Base-by-base conservation (phyloP, 1,284 basidiomycete species). In the Rhodotorula sp. region DNA sequence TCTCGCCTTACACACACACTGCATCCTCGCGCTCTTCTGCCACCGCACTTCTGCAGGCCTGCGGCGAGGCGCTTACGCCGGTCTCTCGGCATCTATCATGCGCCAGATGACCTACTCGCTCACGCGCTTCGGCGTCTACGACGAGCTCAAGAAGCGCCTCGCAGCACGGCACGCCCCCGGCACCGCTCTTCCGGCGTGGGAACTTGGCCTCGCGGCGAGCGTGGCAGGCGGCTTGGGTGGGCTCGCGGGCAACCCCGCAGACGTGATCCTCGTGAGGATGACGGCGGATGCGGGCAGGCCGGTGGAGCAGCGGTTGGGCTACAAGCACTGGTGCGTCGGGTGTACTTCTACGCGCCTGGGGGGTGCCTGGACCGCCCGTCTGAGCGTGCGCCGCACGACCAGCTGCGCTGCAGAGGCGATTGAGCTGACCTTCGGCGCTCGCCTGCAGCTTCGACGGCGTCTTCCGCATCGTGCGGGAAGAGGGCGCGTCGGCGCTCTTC, bases 71-170 rank as follows among this genome's bases (percentile, higher is more conserved):
- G 77, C 76, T 54, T 79, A 79, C 64, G 73, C 78, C 78, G 93
- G 93, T 32, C 91, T 95, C 70, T 86, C 90, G 1, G 94, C 92
- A 44, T 95, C 93, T 41, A 90, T 92, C 87, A 83, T 95, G 79
- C 87, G 94, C 48, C 94, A 96, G 83, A 92, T 95, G 92, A 92
- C 89, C 60, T 95, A 95, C 83, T 94, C 91, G 58, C 85, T 95
- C 80, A 94, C 91, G 80, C 87, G 93, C 25, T 96, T 96, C 84
- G 94, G 92, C 86, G 91, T 91, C 34, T 95, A 95, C 82, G 93
- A 96, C 78, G 90, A 91, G 83, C 89, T 90, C 80, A 95, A 95
- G 85, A 91, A 89, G 83, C 77, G 88, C 9, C 78, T 94, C n/a
- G 44, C 66, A 10, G 37, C 54, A 32, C 51, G 58, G 37, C 64